These are phyloP conservation scores for Phanerochaete sordida DNA, from an alignment of 768 basidiomycete species.

Conservation along the genomic window DNA sequence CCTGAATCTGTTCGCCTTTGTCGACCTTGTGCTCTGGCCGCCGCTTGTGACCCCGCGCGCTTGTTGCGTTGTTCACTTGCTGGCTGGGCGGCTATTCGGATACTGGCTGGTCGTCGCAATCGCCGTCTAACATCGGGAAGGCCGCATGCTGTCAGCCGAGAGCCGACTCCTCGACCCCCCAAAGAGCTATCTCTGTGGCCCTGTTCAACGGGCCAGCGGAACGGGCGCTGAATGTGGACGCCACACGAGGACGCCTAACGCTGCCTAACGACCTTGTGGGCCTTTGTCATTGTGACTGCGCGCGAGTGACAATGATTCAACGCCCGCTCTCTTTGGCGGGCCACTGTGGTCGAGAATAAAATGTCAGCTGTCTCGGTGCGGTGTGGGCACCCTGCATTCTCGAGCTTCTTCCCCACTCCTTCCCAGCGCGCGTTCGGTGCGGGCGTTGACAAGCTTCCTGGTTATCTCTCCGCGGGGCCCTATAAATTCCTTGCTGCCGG, in stretches of 20 bases:
- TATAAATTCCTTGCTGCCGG: constrained; percentile 10
- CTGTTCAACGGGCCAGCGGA: neutral
- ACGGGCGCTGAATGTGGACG: neutral
- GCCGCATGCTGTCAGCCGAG: too few relatives aligned
- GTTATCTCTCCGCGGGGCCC: neutral
- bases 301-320: neutral
- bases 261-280: constrained; percentile 1
- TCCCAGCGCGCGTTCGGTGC: constrained; percentile 5
- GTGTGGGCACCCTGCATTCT: constrained; percentile 2
- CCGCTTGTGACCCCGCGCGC: neutral
- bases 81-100: neutral
- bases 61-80: neutral
- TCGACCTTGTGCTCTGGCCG: neutral
- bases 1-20: neutral
- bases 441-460: constrained; percentile 1
- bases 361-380: constrained; percentile 11
- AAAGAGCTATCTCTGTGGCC: neutral
- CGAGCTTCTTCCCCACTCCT: neutral
- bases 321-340: neutral
- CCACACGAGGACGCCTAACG: neutral
- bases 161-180: too few relatives aligned
- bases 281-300: neutral
- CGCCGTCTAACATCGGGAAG: too few relatives aligned
- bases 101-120: too few relatives aligned
- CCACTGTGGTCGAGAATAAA: constrained; percentile 2